phyloP scores from a whole-genome alignment of 805 yeast species.

The Maudiozyma bulderi region DNA sequence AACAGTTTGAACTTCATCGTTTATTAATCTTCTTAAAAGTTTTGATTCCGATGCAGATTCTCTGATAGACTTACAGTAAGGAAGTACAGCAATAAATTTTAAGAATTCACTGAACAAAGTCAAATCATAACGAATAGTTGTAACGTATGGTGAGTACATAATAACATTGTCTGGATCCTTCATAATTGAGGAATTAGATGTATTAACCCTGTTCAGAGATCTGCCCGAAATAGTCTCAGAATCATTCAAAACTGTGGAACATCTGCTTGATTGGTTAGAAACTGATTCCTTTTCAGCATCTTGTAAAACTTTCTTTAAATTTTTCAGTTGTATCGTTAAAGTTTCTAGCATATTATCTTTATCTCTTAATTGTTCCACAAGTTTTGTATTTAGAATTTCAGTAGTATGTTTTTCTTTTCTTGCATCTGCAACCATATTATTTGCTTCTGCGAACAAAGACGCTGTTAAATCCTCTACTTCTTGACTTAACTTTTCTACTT shows the following conservation, averaged over 20 bases:
- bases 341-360: slow-evolving; percentile 57
- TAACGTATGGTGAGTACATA: slow-evolving; percentile 34
- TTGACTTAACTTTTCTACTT: slow-evolving; percentile 48
- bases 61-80: slow-evolving; percentile 28
- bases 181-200: slow-evolving; percentile 7
- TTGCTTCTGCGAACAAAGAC: slow-evolving; percentile 74
- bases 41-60: slow-evolving; percentile 37
- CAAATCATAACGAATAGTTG: slow-evolving; percentile 36
- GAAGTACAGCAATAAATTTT: slow-evolving; percentile 31
- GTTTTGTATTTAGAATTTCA: slow-evolving; percentile 48
- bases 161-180: slow-evolving; percentile 11
- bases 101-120: slow-evolving; percentile 31
- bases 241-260: slow-evolving; percentile 7
- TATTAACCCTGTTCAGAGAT: slow-evolving; percentile 14
- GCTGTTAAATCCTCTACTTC: slow-evolving; percentile 78
- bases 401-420: slow-evolving; percentile 53
- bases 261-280: slow-evolving; percentile 6
- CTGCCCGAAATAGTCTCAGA: slow-evolving; percentile 11
- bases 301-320: slow-evolving; percentile 51
- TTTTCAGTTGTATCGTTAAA: slow-evolving; percentile 56
- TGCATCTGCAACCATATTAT: slow-evolving; percentile 74
- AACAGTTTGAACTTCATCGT: slow-evolving; percentile 75
- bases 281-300: slow-evolving; percentile 33
- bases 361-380: slow-evolving; percentile 49
- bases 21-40: slow-evolving; percentile 53